Percentiles rank a stretch among this genome's conserved stretches.
Conservation (phyloP, 352 stramenopile genomes). For the Globisporangium parvum region DNA sequence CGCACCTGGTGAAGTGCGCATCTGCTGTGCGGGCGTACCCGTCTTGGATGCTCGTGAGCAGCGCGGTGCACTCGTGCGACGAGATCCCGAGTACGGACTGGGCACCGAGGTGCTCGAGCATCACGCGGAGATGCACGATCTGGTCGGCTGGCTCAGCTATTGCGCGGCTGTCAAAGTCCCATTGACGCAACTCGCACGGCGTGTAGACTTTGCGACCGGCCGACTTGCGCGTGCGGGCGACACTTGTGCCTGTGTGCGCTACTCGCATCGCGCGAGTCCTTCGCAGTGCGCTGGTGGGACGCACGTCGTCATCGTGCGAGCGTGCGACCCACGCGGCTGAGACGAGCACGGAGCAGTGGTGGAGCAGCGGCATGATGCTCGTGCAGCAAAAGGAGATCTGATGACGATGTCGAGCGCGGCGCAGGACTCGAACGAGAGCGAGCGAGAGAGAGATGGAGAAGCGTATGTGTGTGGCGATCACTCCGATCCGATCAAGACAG, state of each 20-base stretch:
- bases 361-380: background rate
- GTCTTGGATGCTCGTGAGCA: constrained; percentile 10
- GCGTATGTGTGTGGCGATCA: no score
- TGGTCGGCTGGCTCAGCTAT: constrained; percentile 5
- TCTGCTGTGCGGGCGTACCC: constrained; percentile 6
- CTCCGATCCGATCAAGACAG: no score
- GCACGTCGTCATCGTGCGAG: background rate
- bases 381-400: background rate
- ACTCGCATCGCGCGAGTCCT: background rate
- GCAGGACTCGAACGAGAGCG: no score
- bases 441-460: no score
- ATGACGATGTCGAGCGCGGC: no score
- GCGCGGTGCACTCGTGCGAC: constrained; percentile 1
- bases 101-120: constrained; percentile 13
- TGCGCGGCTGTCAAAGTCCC: constrained; percentile 12
- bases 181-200: constrained; percentile 7
- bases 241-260: background rate
- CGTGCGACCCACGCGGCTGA: background rate
- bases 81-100: constrained; percentile 4
- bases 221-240: background rate
- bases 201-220: background rate
- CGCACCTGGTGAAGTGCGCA: constrained; percentile 13
- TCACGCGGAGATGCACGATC: constrained; percentile 8
- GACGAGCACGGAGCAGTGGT: background rate
- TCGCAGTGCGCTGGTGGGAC: background rate